phyloP scores from a whole-genome alignment of 2,329 filamentous ascomycete genomes.

The Acephala macrosclerotiorum region DNA sequence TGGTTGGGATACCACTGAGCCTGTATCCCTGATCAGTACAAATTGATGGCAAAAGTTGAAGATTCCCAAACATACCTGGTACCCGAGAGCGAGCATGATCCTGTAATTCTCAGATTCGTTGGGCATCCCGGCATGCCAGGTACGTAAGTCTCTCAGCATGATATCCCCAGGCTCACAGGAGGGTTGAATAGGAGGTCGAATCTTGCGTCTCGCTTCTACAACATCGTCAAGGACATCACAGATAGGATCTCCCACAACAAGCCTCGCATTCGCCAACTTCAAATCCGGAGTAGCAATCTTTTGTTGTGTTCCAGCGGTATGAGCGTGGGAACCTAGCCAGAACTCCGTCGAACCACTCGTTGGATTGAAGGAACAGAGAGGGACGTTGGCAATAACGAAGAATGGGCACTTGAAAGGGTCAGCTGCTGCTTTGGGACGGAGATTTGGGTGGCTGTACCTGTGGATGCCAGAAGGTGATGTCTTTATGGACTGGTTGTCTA shows the following conservation, averaged over 20 bases:
- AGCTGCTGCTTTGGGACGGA: conserved; percentile 10
- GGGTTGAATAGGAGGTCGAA: conserved; percentile 57
- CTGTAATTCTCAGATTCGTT: conserved; percentile 56
- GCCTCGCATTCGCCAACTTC: conserved; percentile 45
- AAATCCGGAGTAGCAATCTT: conserved; percentile 37
- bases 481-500: conserved; percentile 50
- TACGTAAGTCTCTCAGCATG: conserved; percentile 63
- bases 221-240: conserved; percentile 50
- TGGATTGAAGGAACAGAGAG: conserved; percentile 46
- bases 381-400: conserved; percentile 50
- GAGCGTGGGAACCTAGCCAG: conserved; percentile 50
- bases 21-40: conserved; percentile 22
- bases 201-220: conserved; percentile 47
- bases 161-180: conserved; percentile 60
- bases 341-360: conserved; percentile 50
- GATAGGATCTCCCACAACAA: conserved; percentile 60
- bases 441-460: conserved; percentile 23
- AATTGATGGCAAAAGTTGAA: not conserved
- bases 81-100: not conserved
- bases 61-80: not conserved
- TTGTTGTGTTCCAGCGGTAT: conserved; percentile 45
- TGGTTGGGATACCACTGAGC: conserved; percentile 43
- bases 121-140: conserved; percentile 69
- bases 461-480: conserved; percentile 47
- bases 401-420: conserved; percentile 41